phyloP scores from a whole-genome alignment of 768 basidiomycete genomes.

The Serendipita sp. region DNA sequence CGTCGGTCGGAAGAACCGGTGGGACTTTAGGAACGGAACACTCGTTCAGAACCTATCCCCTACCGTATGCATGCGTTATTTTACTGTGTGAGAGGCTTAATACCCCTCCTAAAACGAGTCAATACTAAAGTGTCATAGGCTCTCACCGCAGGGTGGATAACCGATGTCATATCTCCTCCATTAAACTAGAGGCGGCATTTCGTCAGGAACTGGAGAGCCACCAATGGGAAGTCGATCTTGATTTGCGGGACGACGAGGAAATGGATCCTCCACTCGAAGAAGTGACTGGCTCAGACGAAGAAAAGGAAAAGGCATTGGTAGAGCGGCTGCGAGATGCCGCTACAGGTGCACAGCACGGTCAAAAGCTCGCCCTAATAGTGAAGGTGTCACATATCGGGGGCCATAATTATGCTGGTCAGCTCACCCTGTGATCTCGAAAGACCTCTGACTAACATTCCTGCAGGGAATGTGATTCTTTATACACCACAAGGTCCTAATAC shows the following conservation, averaged over 20 bases:
- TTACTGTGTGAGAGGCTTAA: conserved; percentile 58
- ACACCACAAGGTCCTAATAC: conserved; percentile 47
- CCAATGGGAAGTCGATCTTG: conserved; percentile 63
- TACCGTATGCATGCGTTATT: conserved; percentile 85
- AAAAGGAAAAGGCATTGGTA: conserved; percentile 40
- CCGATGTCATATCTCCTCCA: conserved; percentile 76
- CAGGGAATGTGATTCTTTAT: conserved; percentile 29
- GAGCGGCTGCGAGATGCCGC: conserved; percentile 33
- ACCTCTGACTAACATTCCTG: conserved; percentile 29
- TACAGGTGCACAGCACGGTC: conserved; percentile 25
- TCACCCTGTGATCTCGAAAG: neutral
- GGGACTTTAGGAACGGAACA: conserved; percentile 25
- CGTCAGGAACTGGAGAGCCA: conserved; percentile 43
- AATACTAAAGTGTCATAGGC: conserved; percentile 30
- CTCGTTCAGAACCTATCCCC: conserved; percentile 45
- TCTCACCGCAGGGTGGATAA: conserved; percentile 91
- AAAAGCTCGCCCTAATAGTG: conserved; percentile 66
- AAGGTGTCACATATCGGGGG: conserved; percentile 85
- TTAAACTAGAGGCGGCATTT: conserved; percentile 65
- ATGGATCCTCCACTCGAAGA: conserved; percentile 47
- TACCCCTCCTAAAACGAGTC: neutral
- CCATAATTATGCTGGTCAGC: conserved; percentile 77
- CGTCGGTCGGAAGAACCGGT: conserved; percentile 26
- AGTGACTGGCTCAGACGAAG: conserved; percentile 33
- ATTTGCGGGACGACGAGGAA: conserved; percentile 43